A percentile compares a stretch with the other conserved stretches of the same genome.
These are phyloP conservation scores for Cladosporium colombiae DNA, from an alignment of 2,329 filamentous ascomycete species.

Conservation along the genomic window DNA sequence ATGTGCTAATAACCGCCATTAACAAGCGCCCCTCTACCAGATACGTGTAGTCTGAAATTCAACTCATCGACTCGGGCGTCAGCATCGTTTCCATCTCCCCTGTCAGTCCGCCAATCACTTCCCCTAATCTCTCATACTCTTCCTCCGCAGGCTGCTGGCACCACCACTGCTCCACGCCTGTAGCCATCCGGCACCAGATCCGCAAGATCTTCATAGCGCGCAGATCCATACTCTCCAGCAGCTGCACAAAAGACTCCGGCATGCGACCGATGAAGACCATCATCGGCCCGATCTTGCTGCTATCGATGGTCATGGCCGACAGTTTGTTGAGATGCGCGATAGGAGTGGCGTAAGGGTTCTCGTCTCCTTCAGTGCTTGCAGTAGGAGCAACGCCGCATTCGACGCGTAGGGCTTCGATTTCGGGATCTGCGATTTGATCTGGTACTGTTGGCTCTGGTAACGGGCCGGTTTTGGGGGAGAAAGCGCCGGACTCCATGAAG, in stretches of 20 bases:
- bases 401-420: slow-evolving; percentile 12
- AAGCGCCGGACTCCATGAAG: slow-evolving; percentile 16
- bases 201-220: slow-evolving; percentile 15
- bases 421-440: not conserved
- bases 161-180: slow-evolving; percentile 18
- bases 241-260: slow-evolving; percentile 12
- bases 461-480: slow-evolving; percentile 9
- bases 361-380: not conserved
- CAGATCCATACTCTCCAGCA: slow-evolving; percentile 13
- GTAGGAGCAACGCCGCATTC: not conserved
- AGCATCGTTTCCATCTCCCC: not conserved
- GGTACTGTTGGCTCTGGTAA: slow-evolving; percentile 6
- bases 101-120: not conserved
- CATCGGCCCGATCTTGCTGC: slow-evolving; percentile 13
- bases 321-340: slow-evolving; percentile 12
- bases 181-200: slow-evolving; percentile 11
- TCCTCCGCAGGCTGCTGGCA: slow-evolving; percentile 15
- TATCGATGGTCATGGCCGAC: slow-evolving; percentile 8
- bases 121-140: slow-evolving; percentile 6
- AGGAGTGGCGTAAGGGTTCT: slow-evolving; percentile 14
- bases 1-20: not conserved
- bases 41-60: not conserved
- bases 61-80: slow-evolving; percentile 15
- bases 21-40: not conserved
- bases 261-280: slow-evolving; percentile 20